A percentile compares a stretch with the other conserved stretches of the same genome.
Evolutionary conservation across 331 rosid genomes (phyloP).

Genomic region (Telfairia occidentalis): DNA sequence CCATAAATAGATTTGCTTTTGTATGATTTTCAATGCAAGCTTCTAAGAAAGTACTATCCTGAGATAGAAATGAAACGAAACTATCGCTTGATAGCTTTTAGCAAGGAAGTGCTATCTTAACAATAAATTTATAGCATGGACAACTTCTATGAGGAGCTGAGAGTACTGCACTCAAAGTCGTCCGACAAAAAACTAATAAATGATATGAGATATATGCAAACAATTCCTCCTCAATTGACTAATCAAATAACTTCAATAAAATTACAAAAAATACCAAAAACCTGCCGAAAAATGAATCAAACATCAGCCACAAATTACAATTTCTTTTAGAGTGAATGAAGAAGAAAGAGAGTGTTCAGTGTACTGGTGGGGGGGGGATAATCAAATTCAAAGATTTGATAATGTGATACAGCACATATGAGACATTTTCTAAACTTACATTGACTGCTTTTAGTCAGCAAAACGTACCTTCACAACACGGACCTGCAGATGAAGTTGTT

Average conservation of each 20-base stretch:
- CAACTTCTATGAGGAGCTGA: neutral
- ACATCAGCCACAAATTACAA: neutral
- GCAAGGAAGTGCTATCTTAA: neutral
- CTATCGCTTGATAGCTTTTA: neutral
- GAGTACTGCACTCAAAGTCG: neutral
- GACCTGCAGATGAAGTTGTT: conserved; percentile 61
- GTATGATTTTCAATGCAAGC: conserved; percentile 99
- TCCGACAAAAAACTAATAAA: neutral
- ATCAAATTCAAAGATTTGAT: neutral
- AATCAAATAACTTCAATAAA: neutral
- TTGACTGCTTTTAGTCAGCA: conserved; percentile 21
- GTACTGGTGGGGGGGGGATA: too few species aligned
- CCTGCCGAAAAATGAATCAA: neutral
- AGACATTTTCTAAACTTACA: conserved; percentile 27
- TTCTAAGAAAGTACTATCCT: conserved; percentile 93
- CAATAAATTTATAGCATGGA: neutral
- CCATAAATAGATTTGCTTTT: conserved; percentile 92
- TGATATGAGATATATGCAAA: neutral
- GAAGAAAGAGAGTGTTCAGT: neutral
- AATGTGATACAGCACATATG: conserved; percentile 1
- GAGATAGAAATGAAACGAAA: conserved; percentile 21
- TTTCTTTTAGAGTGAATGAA: neutral
- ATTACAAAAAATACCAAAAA: neutral
- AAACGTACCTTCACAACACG: conserved; percentile 88
- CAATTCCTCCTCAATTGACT: neutral